Percentiles rank a stretch among this genome's conserved stretches.
phyloP scores from a whole-genome alignment of 352 stramenopile genomes.

The Globisporangium lucens region DNA sequence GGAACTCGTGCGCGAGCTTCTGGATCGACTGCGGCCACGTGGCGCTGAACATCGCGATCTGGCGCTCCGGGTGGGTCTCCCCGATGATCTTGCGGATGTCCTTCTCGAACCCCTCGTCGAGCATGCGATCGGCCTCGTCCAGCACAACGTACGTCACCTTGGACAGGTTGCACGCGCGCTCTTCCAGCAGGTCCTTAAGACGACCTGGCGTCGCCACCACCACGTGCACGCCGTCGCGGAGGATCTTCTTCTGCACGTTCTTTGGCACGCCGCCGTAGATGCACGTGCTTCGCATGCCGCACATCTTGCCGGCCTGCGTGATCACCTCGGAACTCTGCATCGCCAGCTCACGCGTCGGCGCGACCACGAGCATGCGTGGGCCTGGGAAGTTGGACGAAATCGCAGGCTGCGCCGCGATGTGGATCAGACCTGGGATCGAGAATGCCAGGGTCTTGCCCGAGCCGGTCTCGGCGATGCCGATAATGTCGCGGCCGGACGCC shows the following conservation, averaged over 20 bases:
- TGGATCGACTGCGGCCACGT: conserved; percentile 97
- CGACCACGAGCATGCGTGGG: conserved; percentile 92
- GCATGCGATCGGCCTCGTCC: conserved; percentile 96
- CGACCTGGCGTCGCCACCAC: conserved; percentile 96
- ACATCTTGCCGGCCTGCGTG: conserved; percentile 87
- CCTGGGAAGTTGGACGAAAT: conserved; percentile 56
- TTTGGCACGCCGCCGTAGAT: conserved; percentile 97
- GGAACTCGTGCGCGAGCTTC: conserved; percentile 94
- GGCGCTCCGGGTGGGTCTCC: conserved; percentile 71
- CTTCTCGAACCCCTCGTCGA: conserved; percentile 94
- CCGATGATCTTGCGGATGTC: conserved; percentile 90
- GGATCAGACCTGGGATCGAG: conserved; percentile 88
- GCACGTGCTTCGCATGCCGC: conserved; percentile 85
- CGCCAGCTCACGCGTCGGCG: conserved; percentile 93
- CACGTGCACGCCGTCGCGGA: conserved; percentile 88
- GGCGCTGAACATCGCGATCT: conserved; percentile 97
- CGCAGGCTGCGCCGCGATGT: conserved; percentile 68
- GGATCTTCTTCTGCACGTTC: conserved; percentile 85
- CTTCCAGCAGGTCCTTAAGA: conserved; percentile 90
- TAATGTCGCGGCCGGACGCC: conserved; percentile 82
- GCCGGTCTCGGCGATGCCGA: conserved; percentile 92
- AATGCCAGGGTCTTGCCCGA: conserved; percentile 98
- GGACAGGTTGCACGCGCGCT: conserved; percentile 78
- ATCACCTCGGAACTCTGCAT: conserved; percentile 94
- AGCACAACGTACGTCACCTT: conserved; percentile 93